Percentiles rank a stretch among this genome's conserved stretches.
These are phyloP conservation scores for Sporothrix dimorphospora DNA, from an alignment of 2,329 filamentous ascomycete genomes.

Conservation along the genomic window DNA sequence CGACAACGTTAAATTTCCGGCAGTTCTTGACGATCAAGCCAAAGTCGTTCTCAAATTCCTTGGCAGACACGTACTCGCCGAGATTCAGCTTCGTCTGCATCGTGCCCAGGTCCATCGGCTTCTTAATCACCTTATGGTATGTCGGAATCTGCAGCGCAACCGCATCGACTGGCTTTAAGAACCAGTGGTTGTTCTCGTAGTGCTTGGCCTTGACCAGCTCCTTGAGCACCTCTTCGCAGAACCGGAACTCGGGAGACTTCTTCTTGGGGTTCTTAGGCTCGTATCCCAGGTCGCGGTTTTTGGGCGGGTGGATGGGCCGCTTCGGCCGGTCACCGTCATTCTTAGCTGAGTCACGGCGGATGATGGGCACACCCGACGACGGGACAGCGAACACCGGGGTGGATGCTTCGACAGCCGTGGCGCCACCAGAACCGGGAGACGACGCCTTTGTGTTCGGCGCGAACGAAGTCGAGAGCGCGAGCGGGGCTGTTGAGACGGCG, in stretches of 20 bases:
- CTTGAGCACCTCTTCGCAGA: constrained; percentile 79
- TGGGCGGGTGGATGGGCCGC: constrained; percentile 89
- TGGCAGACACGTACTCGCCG: constrained; percentile 78
- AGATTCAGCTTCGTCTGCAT: constrained; percentile 74
- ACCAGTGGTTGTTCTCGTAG: constrained; percentile 68
- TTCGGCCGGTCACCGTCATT: constrained; percentile 81
- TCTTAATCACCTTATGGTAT: constrained; percentile 93
- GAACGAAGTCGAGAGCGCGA: constrained; percentile 12
- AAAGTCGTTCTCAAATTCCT: constrained; percentile 85
- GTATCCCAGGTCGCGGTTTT: constrained; percentile 89
- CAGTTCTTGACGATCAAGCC: constrained; percentile 87
- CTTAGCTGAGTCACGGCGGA: constrained; percentile 81
- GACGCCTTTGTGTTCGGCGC: constrained; percentile 26
- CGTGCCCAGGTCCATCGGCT: constrained; percentile 93
- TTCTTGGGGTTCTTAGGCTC: constrained; percentile 82
- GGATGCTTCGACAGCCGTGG: constrained; percentile 43
- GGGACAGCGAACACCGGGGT: constrained; percentile 67
- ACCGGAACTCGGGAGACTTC: constrained; percentile 84
- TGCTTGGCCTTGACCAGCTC: constrained; percentile 79
- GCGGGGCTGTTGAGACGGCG: constrained; percentile 6
- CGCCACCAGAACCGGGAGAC: constrained; percentile 43
- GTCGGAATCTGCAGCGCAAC: constrained; percentile 91
- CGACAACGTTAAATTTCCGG: constrained; percentile 75
- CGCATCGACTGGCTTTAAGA: constrained; percentile 84
- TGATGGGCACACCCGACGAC: constrained; percentile 76